phyloP scores from a whole-genome alignment of 306 rosid species.

The Pterocarpus macrocarpus region DNA sequence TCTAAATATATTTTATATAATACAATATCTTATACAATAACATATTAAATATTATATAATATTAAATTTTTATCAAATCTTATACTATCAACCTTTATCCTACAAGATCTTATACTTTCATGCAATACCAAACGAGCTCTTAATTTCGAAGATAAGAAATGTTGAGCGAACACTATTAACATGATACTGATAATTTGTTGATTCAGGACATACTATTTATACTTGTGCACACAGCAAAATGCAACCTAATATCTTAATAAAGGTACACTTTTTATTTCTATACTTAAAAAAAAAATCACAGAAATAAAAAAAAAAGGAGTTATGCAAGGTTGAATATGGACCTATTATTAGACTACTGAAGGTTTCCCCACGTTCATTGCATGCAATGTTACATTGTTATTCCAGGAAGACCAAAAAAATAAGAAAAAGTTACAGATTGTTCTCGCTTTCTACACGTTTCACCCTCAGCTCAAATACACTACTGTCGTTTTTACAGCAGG shows the following conservation, averaged over 20 bases:
- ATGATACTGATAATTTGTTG: too few species aligned
- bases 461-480: constrained; percentile 29
- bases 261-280: constrained; percentile 12
- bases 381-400: constrained; percentile 16
- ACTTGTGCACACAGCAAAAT: neutral
- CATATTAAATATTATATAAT: too few species aligned
- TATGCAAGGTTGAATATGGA: neutral
- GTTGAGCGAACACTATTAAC: too few species aligned
- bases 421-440: neutral
- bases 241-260: neutral
- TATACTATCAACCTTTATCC: too few species aligned
- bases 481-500: constrained; percentile 7
- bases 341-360: neutral
- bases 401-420: constrained; percentile 11
- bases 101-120: too few species aligned
- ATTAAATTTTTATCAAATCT: too few species aligned
- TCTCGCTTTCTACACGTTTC: constrained; percentile 8
- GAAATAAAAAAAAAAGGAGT: neutral
- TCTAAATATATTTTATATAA: too few species aligned
- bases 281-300: neutral
- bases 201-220: too few species aligned
- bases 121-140: too few species aligned
- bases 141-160: too few species aligned
- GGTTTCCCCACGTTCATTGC: neutral
- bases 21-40: too few species aligned